Percentiles rank a stretch among this genome's conserved stretches.
Conservation (phyloP, 371 early-diverging fungal genomes). For the Circinella umbellata region DNA sequence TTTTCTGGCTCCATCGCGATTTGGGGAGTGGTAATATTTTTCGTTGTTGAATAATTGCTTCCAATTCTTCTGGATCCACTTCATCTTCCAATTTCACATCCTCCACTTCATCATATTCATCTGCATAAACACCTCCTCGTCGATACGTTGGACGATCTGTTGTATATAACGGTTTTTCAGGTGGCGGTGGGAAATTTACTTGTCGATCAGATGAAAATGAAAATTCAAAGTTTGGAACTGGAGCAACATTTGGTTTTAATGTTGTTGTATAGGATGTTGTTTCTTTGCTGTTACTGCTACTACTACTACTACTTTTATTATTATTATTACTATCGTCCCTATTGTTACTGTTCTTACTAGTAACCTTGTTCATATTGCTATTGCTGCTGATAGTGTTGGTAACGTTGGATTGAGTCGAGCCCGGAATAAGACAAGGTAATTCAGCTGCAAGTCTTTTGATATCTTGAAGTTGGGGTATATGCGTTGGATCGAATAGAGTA, state of each 20-base stretch:
- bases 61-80: background rate
- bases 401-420: background rate
- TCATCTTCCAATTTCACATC: background rate
- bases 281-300: background rate
- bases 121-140: constrained; percentile 3
- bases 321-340: background rate
- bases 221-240: background rate
- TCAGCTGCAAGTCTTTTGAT: background rate
- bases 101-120: background rate
- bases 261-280: too few relatives aligned
- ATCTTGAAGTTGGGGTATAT: constrained; percentile 1
- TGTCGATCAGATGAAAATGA: constrained; percentile 1
- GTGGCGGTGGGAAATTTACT: background rate
- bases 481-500: background rate
- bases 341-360: background rate
- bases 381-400: background rate
- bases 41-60: constrained; percentile 19
- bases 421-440: constrained; percentile 2
- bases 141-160: constrained; percentile 2
- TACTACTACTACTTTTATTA: background rate
- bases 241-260: background rate
- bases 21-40: constrained; percentile 25
- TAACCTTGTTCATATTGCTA: background rate
- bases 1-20: constrained; percentile 22
- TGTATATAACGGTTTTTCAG: background rate